Conservation (phyloP, 495 filamentous ascomycete genomes). For the Hypoxylon trugodes region DNA sequence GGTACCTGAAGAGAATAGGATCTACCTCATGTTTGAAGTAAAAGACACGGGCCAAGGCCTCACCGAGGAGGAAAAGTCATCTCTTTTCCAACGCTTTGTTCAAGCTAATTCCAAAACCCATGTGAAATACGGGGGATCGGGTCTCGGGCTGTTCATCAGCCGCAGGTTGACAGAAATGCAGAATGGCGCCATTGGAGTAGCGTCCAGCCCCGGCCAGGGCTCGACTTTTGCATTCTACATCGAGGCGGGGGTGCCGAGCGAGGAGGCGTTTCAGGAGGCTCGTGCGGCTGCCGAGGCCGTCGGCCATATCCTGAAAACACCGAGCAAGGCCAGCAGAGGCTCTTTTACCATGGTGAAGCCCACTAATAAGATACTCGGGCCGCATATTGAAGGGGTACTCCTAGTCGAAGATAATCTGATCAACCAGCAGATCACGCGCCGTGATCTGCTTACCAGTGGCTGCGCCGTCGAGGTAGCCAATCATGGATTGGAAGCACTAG, state of each 20-base stretch:
- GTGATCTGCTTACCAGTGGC: slow-evolving; percentile 73
- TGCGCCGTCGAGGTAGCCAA: slow-evolving; percentile 76
- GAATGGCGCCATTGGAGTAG: slow-evolving; percentile 83
- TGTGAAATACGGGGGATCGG: slow-evolving; percentile 82
- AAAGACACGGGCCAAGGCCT: slow-evolving; percentile 82
- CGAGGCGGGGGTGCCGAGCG: slow-evolving; percentile 42
- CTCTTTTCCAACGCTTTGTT: slow-evolving; percentile 82
- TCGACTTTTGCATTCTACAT: slow-evolving; percentile 87
- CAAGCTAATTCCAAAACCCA: slow-evolving; percentile 81
- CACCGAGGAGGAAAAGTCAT: slow-evolving; percentile 73
- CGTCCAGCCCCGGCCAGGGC: slow-evolving; percentile 72
- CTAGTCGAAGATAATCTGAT: slow-evolving; percentile 89
- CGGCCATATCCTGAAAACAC: slow-evolving; percentile 27
- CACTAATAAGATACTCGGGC: slow-evolving; percentile 30
- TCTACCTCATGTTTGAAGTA: slow-evolving; percentile 79
- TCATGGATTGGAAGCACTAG: slow-evolving; percentile 80
- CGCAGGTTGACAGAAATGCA: slow-evolving; percentile 80
- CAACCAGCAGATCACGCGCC: slow-evolving; percentile 76
- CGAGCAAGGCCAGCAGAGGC: slow-evolving; percentile 14
- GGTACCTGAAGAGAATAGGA: slow-evolving; percentile 66
- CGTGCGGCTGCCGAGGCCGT: slow-evolving; percentile 33
- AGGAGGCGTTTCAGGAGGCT: slow-evolving; percentile 30
- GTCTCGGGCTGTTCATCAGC: slow-evolving; percentile 84
- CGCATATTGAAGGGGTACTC: slow-evolving; percentile 56
- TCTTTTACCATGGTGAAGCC: slow-evolving; percentile 38